Base-by-base conservation (phyloP, 768 basidiomycete species). In the Phaeotremella fagi region DNA sequence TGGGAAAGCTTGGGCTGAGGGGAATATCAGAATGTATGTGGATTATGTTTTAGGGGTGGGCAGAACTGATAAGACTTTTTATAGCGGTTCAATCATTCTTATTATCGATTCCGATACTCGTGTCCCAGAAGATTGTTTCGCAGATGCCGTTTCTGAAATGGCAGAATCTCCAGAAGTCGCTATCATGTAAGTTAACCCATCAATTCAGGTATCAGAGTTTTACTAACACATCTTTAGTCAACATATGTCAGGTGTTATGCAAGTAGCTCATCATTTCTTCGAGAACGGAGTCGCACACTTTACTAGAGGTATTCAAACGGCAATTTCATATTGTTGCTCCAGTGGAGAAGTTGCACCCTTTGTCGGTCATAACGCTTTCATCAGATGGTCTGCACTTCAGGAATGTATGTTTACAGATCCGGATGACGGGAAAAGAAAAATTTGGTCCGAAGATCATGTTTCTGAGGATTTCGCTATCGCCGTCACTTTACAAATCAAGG, bases 261-360 rank as follows among this genome's bases (percentile, higher is more conserved):
- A 70, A 47, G 70, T 72, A 33, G 67, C 55, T 37, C 52, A 52
- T 15, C 70, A 72, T 71, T 91, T 86, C 76, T 91, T 92, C 66
- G 89, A 91, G 70, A 89, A 89, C 61, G 87, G 86, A 11, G 85
- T 91, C 59, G 82, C 89, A 14, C 85, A 85, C 72, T 91, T 94
- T 75, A 91, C 90, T 1, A 82, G 83, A 15, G 82, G 88, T 33
- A 89, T 91, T 77, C 90, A 91, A 47, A 45, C 48, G 18, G 71
- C 73, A 28, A 75, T 75, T 38, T 70, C 70, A 4, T 75, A 62
- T 59, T 73, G 71, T 61, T 57, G 59, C 16, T 68, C 73, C 49
- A 72, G 64, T 41, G 73, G 73, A 27, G 73, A 75, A 54, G 60
- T 63, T 37, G 61, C 61, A 0, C 61, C 61, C 14, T 63, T 63